Percentiles rank a stretch among this genome's conserved stretches.
Evolutionary conservation across 2,329 filamentous ascomycete genomes (phyloP).

Genomic region (Cordyceps cateniannulata): DNA sequence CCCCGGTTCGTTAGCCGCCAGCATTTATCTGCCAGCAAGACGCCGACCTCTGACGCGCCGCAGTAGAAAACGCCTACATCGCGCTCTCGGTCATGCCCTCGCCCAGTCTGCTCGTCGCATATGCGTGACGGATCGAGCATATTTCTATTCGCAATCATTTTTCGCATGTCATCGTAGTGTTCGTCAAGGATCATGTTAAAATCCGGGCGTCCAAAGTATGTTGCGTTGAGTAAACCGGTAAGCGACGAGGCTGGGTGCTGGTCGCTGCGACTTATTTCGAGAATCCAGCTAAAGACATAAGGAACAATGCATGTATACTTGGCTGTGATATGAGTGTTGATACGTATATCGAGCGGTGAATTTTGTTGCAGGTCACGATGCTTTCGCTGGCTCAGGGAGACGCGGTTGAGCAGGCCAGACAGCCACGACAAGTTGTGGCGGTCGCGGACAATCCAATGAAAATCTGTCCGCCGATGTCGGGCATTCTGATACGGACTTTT

Average conservation of each 20-base stretch:
- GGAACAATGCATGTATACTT: constrained; percentile 46
- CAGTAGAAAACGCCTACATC: constrained; percentile 49
- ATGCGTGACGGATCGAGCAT: neutral
- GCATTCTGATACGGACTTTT: constrained; percentile 21
- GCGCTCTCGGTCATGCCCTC: neutral
- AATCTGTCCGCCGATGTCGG: constrained; percentile 46
- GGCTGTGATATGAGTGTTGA: constrained; percentile 51
- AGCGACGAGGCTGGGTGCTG: constrained; percentile 45
- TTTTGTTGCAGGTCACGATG: constrained; percentile 29
- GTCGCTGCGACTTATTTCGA: constrained; percentile 49
- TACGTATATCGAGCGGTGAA: constrained; percentile 43
- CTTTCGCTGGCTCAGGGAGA: constrained; percentile 32
- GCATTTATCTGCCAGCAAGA: constrained; percentile 49
- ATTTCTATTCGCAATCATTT: neutral
- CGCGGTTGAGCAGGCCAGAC: constrained; percentile 47
- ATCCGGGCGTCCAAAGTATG: constrained; percentile 49
- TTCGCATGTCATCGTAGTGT: constrained; percentile 47
- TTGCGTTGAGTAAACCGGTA: constrained; percentile 47
- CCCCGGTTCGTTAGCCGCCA: constrained; percentile 42
- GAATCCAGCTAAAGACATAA: constrained; percentile 49
- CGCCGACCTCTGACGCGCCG: constrained; percentile 48
- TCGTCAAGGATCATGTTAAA: constrained; percentile 45
- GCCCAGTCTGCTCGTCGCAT: too few relatives aligned
- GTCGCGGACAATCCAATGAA: constrained; percentile 55
- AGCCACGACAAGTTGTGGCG: constrained; percentile 52